Evolutionary conservation across 1,139 yeast species (phyloP), one percentile per base, ranked within the genome.

Genomic region (Sporopachydermia cereana): DNA sequence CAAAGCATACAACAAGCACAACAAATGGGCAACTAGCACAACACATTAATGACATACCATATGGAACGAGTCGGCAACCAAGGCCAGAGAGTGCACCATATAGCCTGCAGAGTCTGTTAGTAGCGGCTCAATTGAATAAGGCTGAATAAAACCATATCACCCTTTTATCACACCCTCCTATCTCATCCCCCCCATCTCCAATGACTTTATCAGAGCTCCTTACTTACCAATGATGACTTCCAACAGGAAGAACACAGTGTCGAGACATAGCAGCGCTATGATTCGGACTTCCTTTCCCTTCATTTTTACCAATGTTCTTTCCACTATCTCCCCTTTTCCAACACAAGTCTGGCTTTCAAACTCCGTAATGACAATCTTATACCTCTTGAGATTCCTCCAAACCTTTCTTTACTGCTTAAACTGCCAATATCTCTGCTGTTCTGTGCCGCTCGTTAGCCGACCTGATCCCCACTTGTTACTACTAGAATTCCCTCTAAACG

Each of bases 41-140:
- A 25, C 16, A 31, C 9, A 17, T 5, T 41, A n/a, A 20, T 12
- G 18, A 45, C 57, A 24, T 46, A 54, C 57, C 97, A 91, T 91
- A 63, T 91, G 98, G 72, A 91, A 91, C 1, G 97, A 83, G 60
- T 93, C 98, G 1, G 97, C 97, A 50, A 89, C 79, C 47, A 89
- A 71, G 0, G 97, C 97, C 57, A 89, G 71, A 1, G 96, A 89
- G 60, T 89, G 93, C 30, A 88, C 95, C 21, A 88, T 72, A 62
- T 88, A 89, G 39, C 71, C 67, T 36, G 43, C 22, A 21, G 9
- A 24, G 22, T 3, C 31, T 39, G 29, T 21, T 12, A 14, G 22
- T 5, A 23, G n/a, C 16, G 49, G 44, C 27, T 36, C 25, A 18
- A 31, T 27, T 14, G 14, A n/a, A n/a, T n/a, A n/a, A n/a, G n/a